Conservation (phyloP, 495 filamentous ascomycete genomes). For the Penicillium macrosclerotiorum region DNA sequence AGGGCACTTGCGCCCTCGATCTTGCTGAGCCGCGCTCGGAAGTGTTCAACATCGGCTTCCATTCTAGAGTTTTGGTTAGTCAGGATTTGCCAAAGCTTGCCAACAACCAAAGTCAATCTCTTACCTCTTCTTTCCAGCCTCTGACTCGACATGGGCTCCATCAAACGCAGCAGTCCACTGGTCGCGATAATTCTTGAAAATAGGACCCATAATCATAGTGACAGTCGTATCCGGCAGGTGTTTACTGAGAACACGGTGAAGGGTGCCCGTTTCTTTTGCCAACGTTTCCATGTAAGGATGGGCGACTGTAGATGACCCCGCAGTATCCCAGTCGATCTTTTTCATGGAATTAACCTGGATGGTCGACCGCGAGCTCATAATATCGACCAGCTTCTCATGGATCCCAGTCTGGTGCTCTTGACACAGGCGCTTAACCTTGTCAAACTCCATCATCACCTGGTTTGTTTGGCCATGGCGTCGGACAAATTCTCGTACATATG, state of each 20-base stretch:
- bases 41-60: constrained; percentile 73
- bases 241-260: constrained; percentile 84
- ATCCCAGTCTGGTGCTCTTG: constrained; percentile 94
- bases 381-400: constrained; percentile 92
- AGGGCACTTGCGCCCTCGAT: constrained; percentile 77
- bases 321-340: constrained; percentile 71
- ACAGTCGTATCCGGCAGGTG: constrained; percentile 79
- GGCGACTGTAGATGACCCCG: constrained; percentile 31
- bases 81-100: neutral
- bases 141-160: constrained; percentile 62
- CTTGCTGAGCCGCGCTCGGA: constrained; percentile 69
- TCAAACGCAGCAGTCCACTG: constrained; percentile 76
- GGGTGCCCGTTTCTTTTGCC: constrained; percentile 80
- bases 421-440: constrained; percentile 83
- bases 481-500: constrained; percentile 87
- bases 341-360: constrained; percentile 73
- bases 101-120: constrained; percentile 21
- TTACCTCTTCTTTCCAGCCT: constrained; percentile 72
- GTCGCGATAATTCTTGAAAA: constrained; percentile 82
- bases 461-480: constrained; percentile 69
- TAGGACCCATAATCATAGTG: constrained; percentile 81
- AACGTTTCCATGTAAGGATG: constrained; percentile 90
- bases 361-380: constrained; percentile 79
- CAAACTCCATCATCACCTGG: constrained; percentile 80
- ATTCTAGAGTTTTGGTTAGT: constrained; percentile 55